phyloP scores from a whole-genome alignment of 257 asterid species.

The Ehretia macrophylla region DNA sequence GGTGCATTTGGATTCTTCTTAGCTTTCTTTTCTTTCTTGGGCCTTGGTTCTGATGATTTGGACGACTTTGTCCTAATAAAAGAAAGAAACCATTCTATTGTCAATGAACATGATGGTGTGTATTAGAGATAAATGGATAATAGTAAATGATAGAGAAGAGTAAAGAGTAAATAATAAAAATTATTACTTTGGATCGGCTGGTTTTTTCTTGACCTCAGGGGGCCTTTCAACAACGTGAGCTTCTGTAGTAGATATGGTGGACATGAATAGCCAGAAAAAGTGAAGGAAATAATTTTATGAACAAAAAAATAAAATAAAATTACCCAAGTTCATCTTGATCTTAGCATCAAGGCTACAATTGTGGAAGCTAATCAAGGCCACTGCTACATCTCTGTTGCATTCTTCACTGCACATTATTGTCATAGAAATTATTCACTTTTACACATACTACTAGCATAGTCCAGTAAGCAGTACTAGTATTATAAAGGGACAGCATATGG shows the following conservation, averaged over 20 bases:
- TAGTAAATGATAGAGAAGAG: neutral
- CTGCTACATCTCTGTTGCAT: constrained; percentile 69
- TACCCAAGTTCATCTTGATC: constrained; percentile 79
- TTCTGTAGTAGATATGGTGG: constrained; percentile 44
- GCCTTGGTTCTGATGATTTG: constrained; percentile 35
- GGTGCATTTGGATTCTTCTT: constrained; percentile 45
- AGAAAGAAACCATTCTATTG: neutral
- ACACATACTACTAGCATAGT: too few relatives aligned
- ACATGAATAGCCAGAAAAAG: too few relatives aligned
- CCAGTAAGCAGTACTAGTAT: too few relatives aligned
- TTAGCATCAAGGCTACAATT: constrained; percentile 72
- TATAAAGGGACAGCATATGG: neutral
- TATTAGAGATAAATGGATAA: neutral
- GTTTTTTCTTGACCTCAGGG: constrained; percentile 43
- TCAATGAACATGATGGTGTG: neutral
- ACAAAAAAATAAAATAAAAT: neutral
- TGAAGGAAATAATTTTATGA: too few relatives aligned
- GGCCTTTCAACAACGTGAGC: constrained; percentile 57
- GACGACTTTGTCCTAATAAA: constrained; percentile 44
- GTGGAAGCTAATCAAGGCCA: constrained; percentile 78
- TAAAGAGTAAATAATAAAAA: neutral
- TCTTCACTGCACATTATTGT: constrained; percentile 71
- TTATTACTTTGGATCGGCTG: constrained; percentile 40
- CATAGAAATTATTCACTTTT: too few relatives aligned
- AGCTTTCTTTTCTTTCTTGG: constrained; percentile 46